Base-by-base conservation (phyloP, 164 flowering plant species). In the Santalum album region DNA sequence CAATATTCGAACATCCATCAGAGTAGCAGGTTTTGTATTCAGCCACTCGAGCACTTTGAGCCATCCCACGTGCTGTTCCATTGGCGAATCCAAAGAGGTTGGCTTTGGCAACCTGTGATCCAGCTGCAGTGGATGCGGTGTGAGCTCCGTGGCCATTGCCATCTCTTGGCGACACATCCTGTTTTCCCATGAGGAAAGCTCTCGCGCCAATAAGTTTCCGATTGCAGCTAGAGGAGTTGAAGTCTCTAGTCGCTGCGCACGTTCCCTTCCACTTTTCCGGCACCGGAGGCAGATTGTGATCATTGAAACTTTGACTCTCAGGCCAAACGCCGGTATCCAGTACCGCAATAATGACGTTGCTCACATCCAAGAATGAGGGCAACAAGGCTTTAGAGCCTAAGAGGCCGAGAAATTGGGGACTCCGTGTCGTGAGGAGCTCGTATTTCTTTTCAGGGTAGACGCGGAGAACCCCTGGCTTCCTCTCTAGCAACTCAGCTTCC, bases 261-360 rank as follows among this genome's bases (percentile, higher is more conserved):
- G 66, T 50, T 25, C 98, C 96, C 55, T 66, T 71, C 96, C 98
- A 92, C 45, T 62, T 80, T 60, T 64, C 66, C 1, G 98, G 96
- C 54, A 67, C 70, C 0, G 74, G 74, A 16, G 89, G 78, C 89
- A 92, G 81, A 16, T 68, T 67, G 0, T 53, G 59, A 51, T 92
- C 96, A 15, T 55, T 34, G 39, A 84, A 89, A 73, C 98, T 92
- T 2, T 87, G 91, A 56, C 87, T 86, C 65, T 89, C 98, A 0
- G 96, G 96, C 96, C 98, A 92, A 43, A 89, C 76, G 7, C 96
- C 98, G 6, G 87, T 81, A 59, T 92, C 98, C 24, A 91, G 77
- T 19, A 91, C 71, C 0, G 95, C 98, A 51, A 91, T 72, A 19
- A 91, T 78, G 6, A 82, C 56, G n/a, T 65, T 53, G 11, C 57